Percentiles rank a stretch among this genome's conserved stretches.
These are phyloP conservation scores for Lobosporangium transversale DNA, from an alignment of 192 early-diverging fungal genomes.

Conservation along the genomic window DNA sequence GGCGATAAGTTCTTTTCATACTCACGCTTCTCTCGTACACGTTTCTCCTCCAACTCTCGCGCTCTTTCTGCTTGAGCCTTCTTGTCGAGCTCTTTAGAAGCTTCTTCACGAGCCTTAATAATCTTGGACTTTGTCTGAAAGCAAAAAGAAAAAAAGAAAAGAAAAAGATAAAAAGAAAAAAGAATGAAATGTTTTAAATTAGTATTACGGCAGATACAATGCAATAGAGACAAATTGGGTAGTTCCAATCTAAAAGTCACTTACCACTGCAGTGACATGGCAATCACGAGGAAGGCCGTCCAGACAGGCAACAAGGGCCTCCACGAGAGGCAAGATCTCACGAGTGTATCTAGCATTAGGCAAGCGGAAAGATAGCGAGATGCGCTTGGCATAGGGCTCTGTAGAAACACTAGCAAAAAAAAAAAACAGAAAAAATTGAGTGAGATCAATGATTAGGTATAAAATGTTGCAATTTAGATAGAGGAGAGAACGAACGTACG, in stretches of 20 bases:
- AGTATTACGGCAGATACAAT: no score
- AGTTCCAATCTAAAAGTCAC: not conserved
- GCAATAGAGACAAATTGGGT: no score
- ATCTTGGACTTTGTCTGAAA: constrained; percentile 45
- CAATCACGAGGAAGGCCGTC: constrained; percentile 42
- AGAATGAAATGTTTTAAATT: no score
- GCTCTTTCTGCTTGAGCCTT: constrained; percentile 32
- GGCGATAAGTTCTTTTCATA: constrained; percentile 47
- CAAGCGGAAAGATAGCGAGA: constrained; percentile 48
- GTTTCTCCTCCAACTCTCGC: constrained; percentile 42
- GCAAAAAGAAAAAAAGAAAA: not conserved
- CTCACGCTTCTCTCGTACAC: constrained; percentile 40
- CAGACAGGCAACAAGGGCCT: constrained; percentile 45
- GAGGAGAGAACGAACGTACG: constrained; percentile 21
- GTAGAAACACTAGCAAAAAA: constrained; percentile 23
- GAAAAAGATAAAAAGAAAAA: no score
- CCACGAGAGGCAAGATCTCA: constrained; percentile 34
- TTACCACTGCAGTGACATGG: constrained; percentile 41
- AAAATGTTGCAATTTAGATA: no score
- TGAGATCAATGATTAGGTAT: no score
- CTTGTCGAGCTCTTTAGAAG: constrained; percentile 34
- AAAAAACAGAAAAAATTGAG: constrained; percentile 3
- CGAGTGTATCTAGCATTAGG: constrained; percentile 27
- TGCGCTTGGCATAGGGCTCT: constrained; percentile 40
- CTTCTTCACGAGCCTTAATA: constrained; percentile 44